Evolutionary conservation across 169 alveolate species (phyloP), one percentile per base, ranked within the genome.

Genomic region (Plasmodium berghei): DNA sequence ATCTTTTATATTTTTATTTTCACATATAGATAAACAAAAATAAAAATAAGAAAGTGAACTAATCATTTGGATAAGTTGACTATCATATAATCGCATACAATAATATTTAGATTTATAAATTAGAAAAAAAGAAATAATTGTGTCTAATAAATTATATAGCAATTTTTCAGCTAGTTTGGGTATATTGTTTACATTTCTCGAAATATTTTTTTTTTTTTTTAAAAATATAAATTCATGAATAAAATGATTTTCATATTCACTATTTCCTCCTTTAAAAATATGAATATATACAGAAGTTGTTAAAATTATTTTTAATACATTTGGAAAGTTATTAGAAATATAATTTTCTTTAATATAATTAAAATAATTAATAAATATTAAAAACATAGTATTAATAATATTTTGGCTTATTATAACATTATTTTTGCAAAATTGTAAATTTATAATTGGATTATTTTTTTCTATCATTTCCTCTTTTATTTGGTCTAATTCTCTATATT

Each of bases 321-420:
- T 69, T 45, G 24, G n/a, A 22, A 69, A 46, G 10, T 18, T 18
- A 14, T 9, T 45, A 16, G 61, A 12, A 45, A 16, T 40, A 18
- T 45, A 69, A 45, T 12, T 16, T 16, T 16, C 45, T 16, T 69
- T 69, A 6, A 69, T 69, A 46, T n/a, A 16, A 20, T 69, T 61
- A 69, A 69, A 46, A 16, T 45, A 69, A n/a, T 46, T 69, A 18
- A 9, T 24, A 69, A 45, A 69, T 6, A 69, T 69, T 69, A 49
- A 69, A 4, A 69, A 69, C 18, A 45, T n/a, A 1, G 75, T 69
- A 12, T 69, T 69, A 69, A 45, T 45, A 20, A 69, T 69, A 9
- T 42, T 9, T 6, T 69, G 2, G 4, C 24, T 69, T 46, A 69
- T 12, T 5, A 45, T 9, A 18, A 42, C 40, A 14, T 22, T 45